Evolutionary conservation across 2,329 filamentous ascomycete species (phyloP), one percentile per base, ranked within the genome.

Genomic region (Dactylellina leptospora): DNA sequence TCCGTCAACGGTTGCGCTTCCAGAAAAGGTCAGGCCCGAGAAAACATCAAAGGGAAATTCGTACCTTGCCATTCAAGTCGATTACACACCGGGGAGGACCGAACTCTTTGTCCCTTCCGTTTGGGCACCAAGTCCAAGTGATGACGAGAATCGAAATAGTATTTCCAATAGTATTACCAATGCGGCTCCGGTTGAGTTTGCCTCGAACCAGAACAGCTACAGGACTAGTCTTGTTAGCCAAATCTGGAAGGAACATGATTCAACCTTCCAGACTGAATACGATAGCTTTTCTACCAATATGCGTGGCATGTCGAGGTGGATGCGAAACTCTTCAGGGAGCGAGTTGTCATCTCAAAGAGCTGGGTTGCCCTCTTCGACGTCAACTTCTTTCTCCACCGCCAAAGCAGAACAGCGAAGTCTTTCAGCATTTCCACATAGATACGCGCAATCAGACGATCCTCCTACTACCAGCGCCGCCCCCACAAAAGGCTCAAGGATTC

Each of bases 51-150:
- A 73, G 47, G 76, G 76, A n/a, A 77, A 75, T 33, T 74, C 75
- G 3, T 77, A 77, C 63, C 73, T 77, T 28, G 74, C 75, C 20
- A 77, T 77, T 33, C 75, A 75, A n/a, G 74, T 77, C 11, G 76
- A 77, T 62, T 77, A 77, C 58, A 74, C 64, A 18, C 63, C 74
- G 3, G 71, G 33, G 25, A 73, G 55, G 42, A 25, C 42, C 48
- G 58, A 70, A 33, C 10, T 36, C 13, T 40, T 47, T 8, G 40
- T 54, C 13, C 36, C 58, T 13, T 71, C 66, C 11, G 18, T 50
- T 38, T 71, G 66, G 66, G 53, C 74, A 13, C 61, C 66, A 6
- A 56, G 63, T 18, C 63, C 62, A 18, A 74, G 64, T 44, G 53
- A 55, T 6, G 54, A 50, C 42, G 59, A 51, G 10, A 47, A 40